Evolutionary conservation across 129 eudicot species (phyloP), one percentile per base, ranked within the genome.

Genomic region (Artemisia argyi): DNA sequence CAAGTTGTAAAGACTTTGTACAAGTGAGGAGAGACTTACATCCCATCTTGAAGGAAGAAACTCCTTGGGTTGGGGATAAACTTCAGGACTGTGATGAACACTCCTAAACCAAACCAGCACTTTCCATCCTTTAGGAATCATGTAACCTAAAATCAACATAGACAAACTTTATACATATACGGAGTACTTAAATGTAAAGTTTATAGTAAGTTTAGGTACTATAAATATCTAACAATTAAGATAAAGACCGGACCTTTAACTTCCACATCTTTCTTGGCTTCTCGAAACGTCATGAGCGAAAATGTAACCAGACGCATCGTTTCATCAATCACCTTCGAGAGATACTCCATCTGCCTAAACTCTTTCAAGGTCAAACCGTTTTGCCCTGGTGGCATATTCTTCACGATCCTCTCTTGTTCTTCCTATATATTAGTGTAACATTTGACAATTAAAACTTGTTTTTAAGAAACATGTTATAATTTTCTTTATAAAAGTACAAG

Each of bases 91-190:
- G 26, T 57, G 79, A 72, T 90, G 97, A 80, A 84, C 65, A 46
- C 74, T 73, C 67, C 98, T 90, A 35, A 89, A 90, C 98, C 97
- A 90, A 0, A 84, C 73, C 72, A 90, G 76, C 48, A 83, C 86
- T 73, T 84, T 94, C 99, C 99, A 94, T 58, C 99, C 97, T 73
- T 88, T 86, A 5, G 99, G 97, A 80, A 90, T 90, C 7, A 74
- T 73, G 55, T 94, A 94, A 22, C 97, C 97, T 90, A 74, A 28
- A 65, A 77, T 61, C 46, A 15, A 74, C 22, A 70, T 16, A 64
- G 6, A 11, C 11, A 39, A 19, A 15, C 51, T 44, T 30, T 13
- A 58, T 5, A n/a, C 11, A 16, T 35, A 6, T 35, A 35, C 2
- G 10, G n/a, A 35, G 44, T 7, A 35, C 44, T 52, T 7, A 49